These are phyloP conservation scores for Pugionium cornutum DNA, from an alignment of 345 rosid species.

Conservation along the genomic window DNA sequence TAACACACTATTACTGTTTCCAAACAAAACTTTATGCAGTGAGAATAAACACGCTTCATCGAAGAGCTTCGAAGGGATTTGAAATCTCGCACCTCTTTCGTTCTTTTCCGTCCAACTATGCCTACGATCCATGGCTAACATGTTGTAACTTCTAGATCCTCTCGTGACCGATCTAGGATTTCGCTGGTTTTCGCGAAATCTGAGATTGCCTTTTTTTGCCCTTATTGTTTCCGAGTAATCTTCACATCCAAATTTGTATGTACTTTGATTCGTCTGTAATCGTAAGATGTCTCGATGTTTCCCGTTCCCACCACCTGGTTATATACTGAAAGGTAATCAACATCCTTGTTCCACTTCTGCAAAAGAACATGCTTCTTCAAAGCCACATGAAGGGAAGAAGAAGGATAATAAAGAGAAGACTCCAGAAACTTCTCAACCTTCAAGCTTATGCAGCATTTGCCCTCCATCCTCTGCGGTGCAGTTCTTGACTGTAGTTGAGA, in stretches of 20 bases:
- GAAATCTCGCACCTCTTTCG: constrained; percentile 32
- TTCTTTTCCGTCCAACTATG: constrained; percentile 7
- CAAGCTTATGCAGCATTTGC: constrained; percentile 38
- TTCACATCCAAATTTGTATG: background rate
- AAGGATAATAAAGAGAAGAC: constrained; percentile 27
- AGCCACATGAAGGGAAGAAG: constrained; percentile 31
- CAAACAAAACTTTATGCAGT: constrained; percentile 24
- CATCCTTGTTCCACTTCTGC: constrained; percentile 41
- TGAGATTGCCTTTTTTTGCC: constrained; percentile 27
- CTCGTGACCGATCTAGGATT: constrained; percentile 41
- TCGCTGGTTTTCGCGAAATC: constrained; percentile 23
- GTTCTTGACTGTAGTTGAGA: constrained; percentile 47
- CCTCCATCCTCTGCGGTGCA: constrained; percentile 41
- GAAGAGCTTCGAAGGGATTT: constrained; percentile 22
- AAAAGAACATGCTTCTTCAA: constrained; percentile 12
- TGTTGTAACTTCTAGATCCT: constrained; percentile 22
- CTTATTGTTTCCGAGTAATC: constrained; percentile 5
- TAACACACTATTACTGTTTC: constrained; percentile 6
- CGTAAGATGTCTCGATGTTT: constrained; percentile 68
- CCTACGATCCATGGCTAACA: constrained; percentile 14
- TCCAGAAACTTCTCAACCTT: constrained; percentile 9
- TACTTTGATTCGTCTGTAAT: constrained; percentile 16
- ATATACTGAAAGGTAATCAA: constrained; percentile 44
- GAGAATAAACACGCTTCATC: background rate
- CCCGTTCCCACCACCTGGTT: constrained; percentile 54